Evolutionary conservation across 2,329 filamentous ascomycete species (phyloP).

Genomic region (Colletotrichum echinochloae): DNA sequence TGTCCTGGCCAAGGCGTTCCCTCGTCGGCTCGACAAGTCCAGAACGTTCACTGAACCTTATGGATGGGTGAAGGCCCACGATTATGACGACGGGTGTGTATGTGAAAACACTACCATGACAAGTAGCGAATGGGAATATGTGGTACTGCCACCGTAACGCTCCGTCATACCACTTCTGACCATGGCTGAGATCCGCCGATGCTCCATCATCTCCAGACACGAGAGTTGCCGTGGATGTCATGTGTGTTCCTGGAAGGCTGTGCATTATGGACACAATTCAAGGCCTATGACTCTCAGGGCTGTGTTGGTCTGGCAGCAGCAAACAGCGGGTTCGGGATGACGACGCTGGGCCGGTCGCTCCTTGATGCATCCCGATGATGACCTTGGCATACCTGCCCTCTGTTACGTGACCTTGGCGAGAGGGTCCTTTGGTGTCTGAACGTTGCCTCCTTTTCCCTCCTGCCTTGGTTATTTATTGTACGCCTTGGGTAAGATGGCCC

Average conservation of each 20-base stretch:
- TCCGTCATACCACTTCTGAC: constrained; percentile 14
- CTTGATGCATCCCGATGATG: constrained; percentile 25
- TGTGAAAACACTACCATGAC: constrained; percentile 3
- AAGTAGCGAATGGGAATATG: constrained; percentile 7
- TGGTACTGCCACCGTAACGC: constrained; percentile 18
- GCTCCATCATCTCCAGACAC: neutral
- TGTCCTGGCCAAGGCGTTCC: constrained; percentile 22
- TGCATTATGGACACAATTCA: neutral
- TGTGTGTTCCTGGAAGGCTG: neutral
- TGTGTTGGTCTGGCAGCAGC: neutral
- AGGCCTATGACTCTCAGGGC: no score
- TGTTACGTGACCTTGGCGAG: constrained; percentile 16
- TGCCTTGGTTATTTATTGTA: constrained; percentile 1
- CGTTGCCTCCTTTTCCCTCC: neutral
- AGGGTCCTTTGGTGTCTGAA: constrained; percentile 6
- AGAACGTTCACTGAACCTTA: constrained; percentile 30
- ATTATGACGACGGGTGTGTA: constrained; percentile 28
- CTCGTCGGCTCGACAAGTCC: constrained; percentile 26
- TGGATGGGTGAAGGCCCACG: constrained; percentile 5
- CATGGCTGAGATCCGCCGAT: constrained; percentile 6
- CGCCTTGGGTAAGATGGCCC: constrained; percentile 26
- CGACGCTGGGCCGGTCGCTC: constrained; percentile 2
- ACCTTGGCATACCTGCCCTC: constrained; percentile 5
- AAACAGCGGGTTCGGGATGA: neutral
- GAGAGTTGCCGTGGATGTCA: constrained; percentile 6